Evolutionary conservation across 1,284 basidiomycete species (phyloP), one percentile per base, ranked within the genome.

Genomic region (Puccinia hordei): DNA sequence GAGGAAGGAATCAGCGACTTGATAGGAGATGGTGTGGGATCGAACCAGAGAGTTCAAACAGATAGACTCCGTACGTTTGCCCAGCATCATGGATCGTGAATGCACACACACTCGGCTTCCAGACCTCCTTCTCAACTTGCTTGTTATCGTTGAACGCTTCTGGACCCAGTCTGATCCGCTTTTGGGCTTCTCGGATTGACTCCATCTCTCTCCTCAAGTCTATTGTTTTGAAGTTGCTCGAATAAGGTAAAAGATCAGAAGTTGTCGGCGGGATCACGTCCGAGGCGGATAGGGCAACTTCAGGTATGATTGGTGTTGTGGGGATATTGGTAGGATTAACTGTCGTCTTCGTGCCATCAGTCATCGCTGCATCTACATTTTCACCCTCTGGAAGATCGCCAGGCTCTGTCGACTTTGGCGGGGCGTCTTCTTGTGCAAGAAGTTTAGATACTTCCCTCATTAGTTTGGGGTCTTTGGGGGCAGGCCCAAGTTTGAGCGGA

Each of bases 191-290:
- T 63, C 93, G 89, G 27, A 99, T 90, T 81, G 89, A 90, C 84
- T 92, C 92, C 0, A 98, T 93, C 86, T 99, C 97, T 73, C 95
- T 89, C 85, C 93, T 92, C 33, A 99, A 90, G 85, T 99, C 97
- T 1, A 92, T 88, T 0, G 91, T 91, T 83, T 92, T 92, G 87
- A 98, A 98, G 1, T 90, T 88, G 0, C 91, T 88, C 0, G 94
- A 92, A 83, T 90, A 89, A 1, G 94, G 94, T 2, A 90, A 89
- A 51, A 95, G 87, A 81, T 97, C 94, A 27, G 89, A 85, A 76
- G 90, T 88, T n/a, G 90, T 87, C 0, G 94, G 93, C 12, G 90
- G 66, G 57, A 84, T 59, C 38, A 85, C 81, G 3, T 81, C 74
- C 19, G 46, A 35, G 27, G 38, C 44, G 2, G 59, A 61, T 30